These are phyloP conservation scores for Penicillium alfredii DNA, from an alignment of 495 filamentous ascomycete species.

Conservation along the genomic window DNA sequence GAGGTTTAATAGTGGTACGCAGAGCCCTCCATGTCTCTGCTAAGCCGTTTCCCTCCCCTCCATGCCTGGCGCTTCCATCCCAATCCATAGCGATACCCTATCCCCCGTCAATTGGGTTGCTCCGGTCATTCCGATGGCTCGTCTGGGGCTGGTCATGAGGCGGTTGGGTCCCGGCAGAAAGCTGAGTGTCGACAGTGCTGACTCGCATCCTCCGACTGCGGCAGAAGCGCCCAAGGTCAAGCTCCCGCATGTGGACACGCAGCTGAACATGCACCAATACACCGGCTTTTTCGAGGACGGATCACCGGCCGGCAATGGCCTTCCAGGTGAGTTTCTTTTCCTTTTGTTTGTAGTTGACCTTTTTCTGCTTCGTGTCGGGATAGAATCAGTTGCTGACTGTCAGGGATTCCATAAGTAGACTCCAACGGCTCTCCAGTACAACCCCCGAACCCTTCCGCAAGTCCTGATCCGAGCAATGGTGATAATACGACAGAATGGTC, in stretches of 20 bases:
- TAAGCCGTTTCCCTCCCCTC: no score
- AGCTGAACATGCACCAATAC: constrained; percentile 43
- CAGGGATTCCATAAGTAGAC: no score
- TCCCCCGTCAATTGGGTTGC: background rate
- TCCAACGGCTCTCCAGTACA: constrained; percentile 3
- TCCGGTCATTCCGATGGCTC: constrained; percentile 6
- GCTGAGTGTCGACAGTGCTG: constrained; percentile 17
- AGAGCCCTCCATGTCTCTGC: background rate
- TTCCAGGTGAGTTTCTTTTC: constrained; percentile 10
- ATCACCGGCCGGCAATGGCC: constrained; percentile 10
- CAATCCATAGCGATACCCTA: background rate
- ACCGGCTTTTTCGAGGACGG: constrained; percentile 33
- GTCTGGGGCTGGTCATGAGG: constrained; percentile 9
- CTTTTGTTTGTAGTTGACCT: background rate
- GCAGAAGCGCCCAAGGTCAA: constrained; percentile 34
- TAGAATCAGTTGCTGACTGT: background rate
- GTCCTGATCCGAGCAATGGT: constrained; percentile 22
- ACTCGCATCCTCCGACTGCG: constrained; percentile 13
- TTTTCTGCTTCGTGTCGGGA: no score
- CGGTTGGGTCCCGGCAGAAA: constrained; percentile 7
- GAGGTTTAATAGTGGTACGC: constrained; percentile 19
- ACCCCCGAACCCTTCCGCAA: constrained; percentile 14
- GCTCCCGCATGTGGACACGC: constrained; percentile 39
- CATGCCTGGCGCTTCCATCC: background rate
- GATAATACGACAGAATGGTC: constrained; percentile 57